Base-by-base conservation (phyloP, 495 filamentous ascomycete species). In the Chaetomium fimeti region DNA sequence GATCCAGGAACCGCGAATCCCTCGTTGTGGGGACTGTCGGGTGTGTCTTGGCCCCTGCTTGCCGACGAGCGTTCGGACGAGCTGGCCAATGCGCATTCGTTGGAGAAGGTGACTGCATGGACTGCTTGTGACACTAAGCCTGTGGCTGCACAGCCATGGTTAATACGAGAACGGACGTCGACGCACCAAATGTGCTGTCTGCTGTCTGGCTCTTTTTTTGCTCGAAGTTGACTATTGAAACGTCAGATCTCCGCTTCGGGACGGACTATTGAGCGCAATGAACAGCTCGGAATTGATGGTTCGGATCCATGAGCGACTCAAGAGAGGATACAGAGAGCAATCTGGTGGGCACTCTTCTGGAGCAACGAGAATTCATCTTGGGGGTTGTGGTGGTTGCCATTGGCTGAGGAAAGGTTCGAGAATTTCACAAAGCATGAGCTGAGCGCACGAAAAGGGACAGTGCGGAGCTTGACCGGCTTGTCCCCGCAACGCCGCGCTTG, bases 131-230 rank as follows among this genome's bases (percentile, higher is more conserved):
- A 60, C 43, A 60, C 47, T 47, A 25, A 27, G 29, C 48, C 20
- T 8, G 58, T 53, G 29, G 59, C 59, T 53, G 58, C 57, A 25
- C 15, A 12, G 13, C 16, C 22, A 20, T 43, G 15, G 16, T 42
- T 49, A 62, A 62, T 62, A 62, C 60, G 60, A 62, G 60, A 13
- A 22, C 49, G 22, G n/a, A 25, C 16, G 45, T 13, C 45, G 20
- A 51, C n/a, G n/a, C 27, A 4, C 29, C 3, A 27, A 24, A 43
- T 38, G n/a, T n/a, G n/a, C n/a, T n/a, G n/a, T n/a, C n/a, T n/a
- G n/a, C 13, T 60, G 42, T 15, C 6, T 43, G 16, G 48, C n/a
- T 36, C 43, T 2, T 45, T n/a, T 13, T 0, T 20, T 18, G 22
- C 36, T 5, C 6, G 36, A 18, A 25, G 16, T 36, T 36, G 32